Percentiles rank a stretch among this genome's conserved stretches.
phyloP scores from a whole-genome alignment of 208 protist species.

The Leishmania mexicana region DNA sequence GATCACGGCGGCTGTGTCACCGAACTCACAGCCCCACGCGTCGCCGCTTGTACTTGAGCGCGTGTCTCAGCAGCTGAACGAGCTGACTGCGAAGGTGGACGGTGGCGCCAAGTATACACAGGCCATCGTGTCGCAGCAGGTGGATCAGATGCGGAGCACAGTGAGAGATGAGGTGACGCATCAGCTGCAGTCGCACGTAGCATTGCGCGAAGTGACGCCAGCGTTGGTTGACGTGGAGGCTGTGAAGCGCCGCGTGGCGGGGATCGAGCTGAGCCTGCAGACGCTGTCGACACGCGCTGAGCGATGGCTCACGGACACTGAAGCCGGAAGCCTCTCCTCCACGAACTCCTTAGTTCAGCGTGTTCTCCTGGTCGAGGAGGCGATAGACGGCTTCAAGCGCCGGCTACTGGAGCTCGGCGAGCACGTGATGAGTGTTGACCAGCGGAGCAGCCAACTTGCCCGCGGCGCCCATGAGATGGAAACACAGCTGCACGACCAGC shows the following conservation, averaged over 20 bases:
- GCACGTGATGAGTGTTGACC: conserved; percentile 22
- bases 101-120: conserved; percentile 31
- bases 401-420: conserved; percentile 28
- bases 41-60: conserved; percentile 15
- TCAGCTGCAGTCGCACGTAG: conserved; percentile 18
- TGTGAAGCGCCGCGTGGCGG: conserved; percentile 47
- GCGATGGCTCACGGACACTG: conserved; percentile 1
- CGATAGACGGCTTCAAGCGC: conserved; percentile 29
- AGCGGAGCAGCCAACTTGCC: conserved; percentile 14
- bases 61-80: conserved; percentile 32
- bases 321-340: neutral
- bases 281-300: conserved; percentile 9
- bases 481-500: conserved; percentile 14
- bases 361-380: conserved; percentile 14
- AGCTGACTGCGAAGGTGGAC: conserved; percentile 32
- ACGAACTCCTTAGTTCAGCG: conserved; percentile 6
- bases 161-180: conserved; percentile 28
- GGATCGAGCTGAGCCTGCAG: conserved; percentile 36
- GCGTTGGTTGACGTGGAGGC: conserved; percentile 53
- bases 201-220: conserved; percentile 33
- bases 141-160: conserved; percentile 27
- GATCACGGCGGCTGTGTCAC: conserved; percentile 14
- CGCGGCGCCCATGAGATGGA: conserved; percentile 24
- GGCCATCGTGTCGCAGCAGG: conserved; percentile 21
- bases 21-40: neutral